phyloP scores from a whole-genome alignment of 768 basidiomycete species.

The Xerocomellus dryophilus region DNA sequence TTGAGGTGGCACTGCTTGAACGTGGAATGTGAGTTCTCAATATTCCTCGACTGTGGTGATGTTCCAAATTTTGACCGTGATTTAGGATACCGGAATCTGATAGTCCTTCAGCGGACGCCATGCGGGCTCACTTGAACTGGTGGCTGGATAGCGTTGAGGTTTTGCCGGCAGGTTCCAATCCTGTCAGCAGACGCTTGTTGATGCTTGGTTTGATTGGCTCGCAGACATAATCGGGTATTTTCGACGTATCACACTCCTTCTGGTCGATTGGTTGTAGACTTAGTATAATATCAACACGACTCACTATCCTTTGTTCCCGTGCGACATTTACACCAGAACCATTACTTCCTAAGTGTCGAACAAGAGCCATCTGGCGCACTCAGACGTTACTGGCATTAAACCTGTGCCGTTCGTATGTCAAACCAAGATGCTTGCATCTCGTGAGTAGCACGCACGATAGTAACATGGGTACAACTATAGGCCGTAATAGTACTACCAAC shows the following conservation, averaged over 20 bases:
- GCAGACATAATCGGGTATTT: conserved; percentile 16
- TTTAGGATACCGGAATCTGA: conserved; percentile 37
- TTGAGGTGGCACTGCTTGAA: conserved; percentile 67
- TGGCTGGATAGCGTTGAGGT: conserved; percentile 56
- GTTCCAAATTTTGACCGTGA: conserved; percentile 16
- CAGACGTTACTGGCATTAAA: not conserved
- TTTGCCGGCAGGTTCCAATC: conserved; percentile 34
- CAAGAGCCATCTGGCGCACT: not conserved
- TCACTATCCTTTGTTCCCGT: conserved; percentile 3
- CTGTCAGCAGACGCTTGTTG: conserved; percentile 48
- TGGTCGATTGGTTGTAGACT: conserved; percentile 10
- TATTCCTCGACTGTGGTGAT: not conserved
- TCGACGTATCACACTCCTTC: not conserved
- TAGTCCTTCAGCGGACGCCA: conserved; percentile 39
- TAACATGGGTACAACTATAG: not conserved
- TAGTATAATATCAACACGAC: conserved; percentile 7
- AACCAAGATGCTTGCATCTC: not conserved
- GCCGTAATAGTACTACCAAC: not conserved
- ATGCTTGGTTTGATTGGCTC: conserved; percentile 42
- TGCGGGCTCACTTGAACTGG: conserved; percentile 54
- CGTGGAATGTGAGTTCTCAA: conserved; percentile 67
- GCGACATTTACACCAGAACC: not conserved
- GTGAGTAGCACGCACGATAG: not conserved
- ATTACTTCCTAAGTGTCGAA: not conserved
- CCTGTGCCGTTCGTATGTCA: not conserved